Evolutionary conservation across 441 rosid species (phyloP), one percentile per base, ranked within the genome.

Genomic region (Adansonia madagascariensis): DNA sequence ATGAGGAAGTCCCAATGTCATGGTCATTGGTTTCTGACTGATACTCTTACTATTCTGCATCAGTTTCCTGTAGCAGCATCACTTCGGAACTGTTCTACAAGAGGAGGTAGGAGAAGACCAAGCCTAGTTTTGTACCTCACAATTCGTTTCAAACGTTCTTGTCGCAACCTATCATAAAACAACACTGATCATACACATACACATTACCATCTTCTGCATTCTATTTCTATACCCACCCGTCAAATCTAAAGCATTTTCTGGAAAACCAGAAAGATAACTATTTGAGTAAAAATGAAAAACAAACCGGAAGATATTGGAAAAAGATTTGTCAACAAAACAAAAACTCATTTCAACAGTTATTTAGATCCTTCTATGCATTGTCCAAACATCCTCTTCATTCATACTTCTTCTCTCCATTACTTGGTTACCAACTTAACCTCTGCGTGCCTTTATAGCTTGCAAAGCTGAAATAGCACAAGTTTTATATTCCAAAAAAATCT

Each of bases 81-180:
- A 73, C 81, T 89, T 84, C 82, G 86, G 64, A 86, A 82, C 77
- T 92, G 91, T 77, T 92, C 98, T 67, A 83, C 86, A 41, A 80
- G 87, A 12, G 91, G 95, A 44, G 98, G 98, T 60, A 94, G 91
- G 81, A 94, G 94, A 79, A 90, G 92, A 79, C 92, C 93, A 18
- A 94, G 87, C 85, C 97, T 89, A 49, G 87, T 83, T 85, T 91
- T 91, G 90, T 91, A 92, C 84, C 98, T 88, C 15, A 90, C 92
- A 10, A 92, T 94, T 79, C 90, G 88, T 73, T 88, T 90, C 76
- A 83, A 71, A 75, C 97, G 86, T 72, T 86, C 90, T 81, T 88
- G 91, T 79, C 90, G 85, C 71, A 88, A 83, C 83, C 97, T 94
- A 72, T 17, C 50, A 57, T 17, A 62, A 63, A 64, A 59, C 9